Evolutionary conservation across 768 basidiomycete genomes (phyloP).

Genomic region (Arthromyces matolae): DNA sequence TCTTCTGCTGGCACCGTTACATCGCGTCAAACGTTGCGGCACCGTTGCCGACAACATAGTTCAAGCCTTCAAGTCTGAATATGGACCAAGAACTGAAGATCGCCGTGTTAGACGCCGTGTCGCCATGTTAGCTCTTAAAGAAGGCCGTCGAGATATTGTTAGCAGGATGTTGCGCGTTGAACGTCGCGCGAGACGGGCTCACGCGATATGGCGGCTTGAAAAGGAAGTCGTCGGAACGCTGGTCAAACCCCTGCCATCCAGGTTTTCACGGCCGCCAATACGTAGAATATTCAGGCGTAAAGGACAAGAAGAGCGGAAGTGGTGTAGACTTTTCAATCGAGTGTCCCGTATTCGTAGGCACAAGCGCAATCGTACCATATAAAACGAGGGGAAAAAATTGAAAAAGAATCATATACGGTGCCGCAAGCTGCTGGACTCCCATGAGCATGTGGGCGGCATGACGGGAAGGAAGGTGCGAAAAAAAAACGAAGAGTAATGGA

Average conservation of each 20-base stretch:
- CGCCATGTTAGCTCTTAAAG: constrained; percentile 56
- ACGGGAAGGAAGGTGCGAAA: no score
- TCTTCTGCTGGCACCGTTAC: constrained; percentile 53
- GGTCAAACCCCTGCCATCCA: constrained; percentile 8
- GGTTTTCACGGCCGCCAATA: constrained; percentile 19
- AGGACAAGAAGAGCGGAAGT: constrained; percentile 31
- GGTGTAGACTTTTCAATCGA: constrained; percentile 23
- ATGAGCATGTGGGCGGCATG: no score
- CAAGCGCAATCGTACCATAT: constrained; percentile 10
- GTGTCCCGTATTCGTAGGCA: constrained; percentile 9
- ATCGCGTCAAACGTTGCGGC: constrained; percentile 46
- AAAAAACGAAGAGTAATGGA: constrained; percentile 10
- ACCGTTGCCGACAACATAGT: constrained; percentile 47
- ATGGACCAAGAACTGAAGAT: constrained; percentile 56
- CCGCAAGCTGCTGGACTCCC: not conserved
- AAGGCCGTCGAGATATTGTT: constrained; percentile 56
- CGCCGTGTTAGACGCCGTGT: constrained; percentile 57
- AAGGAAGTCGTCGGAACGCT: constrained; percentile 14
- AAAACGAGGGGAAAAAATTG: constrained; percentile 7
- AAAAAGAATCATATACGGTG: constrained; percentile 2
- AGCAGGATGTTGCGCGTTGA: constrained; percentile 25
- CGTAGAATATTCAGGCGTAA: constrained; percentile 27
- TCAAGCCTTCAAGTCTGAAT: constrained; percentile 43
- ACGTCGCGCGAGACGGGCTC: constrained; percentile 4
- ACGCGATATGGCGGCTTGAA: constrained; percentile 18